Evolutionary conservation across 768 basidiomycete genomes (phyloP).

Genomic region (Tephrocybe sp.): DNA sequence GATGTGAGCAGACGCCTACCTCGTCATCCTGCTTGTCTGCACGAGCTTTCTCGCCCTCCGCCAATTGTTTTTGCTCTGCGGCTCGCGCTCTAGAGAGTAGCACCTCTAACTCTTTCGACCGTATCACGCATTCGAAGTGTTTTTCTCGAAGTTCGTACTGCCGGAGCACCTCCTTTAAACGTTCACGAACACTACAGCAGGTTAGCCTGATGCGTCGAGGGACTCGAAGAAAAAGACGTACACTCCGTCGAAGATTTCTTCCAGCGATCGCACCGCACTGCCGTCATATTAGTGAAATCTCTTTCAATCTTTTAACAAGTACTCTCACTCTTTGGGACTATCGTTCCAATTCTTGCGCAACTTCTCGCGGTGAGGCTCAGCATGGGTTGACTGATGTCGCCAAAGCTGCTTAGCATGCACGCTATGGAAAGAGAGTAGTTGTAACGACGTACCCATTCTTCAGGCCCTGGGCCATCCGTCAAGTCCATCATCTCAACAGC

Average conservation of each 20-base stretch:
- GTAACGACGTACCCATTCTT: constrained; percentile 56
- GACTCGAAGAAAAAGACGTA: constrained; percentile 39
- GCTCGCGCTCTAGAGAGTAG: constrained; percentile 83
- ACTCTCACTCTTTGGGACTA: constrained; percentile 67
- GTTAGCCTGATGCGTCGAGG: constrained; percentile 1
- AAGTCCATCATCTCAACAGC: constrained; percentile 92
- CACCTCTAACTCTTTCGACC: constrained; percentile 90
- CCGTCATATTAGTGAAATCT: constrained; percentile 4
- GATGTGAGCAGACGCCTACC: constrained; percentile 42
- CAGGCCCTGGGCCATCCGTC: constrained; percentile 64
- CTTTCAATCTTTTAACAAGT: neutral
- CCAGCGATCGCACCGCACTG: constrained; percentile 73
- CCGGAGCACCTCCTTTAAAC: constrained; percentile 82
- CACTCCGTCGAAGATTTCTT: constrained; percentile 87
- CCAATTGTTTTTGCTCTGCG: constrained; percentile 83
- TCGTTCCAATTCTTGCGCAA: constrained; percentile 83
- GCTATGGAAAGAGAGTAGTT: neutral
- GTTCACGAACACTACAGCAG: constrained; percentile 70
- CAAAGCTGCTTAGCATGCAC: neutral
- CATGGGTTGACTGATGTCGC: constrained; percentile 55
- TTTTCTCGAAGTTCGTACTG: constrained; percentile 90
- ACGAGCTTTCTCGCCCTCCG: constrained; percentile 69
- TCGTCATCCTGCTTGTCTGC: constrained; percentile 74
- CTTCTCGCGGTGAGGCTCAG: constrained; percentile 63
- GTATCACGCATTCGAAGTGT: constrained; percentile 90